A percentile compares a stretch with the other conserved stretches of the same genome.
phyloP scores from a whole-genome alignment of 192 early-diverging fungal genomes.

The Mortierella alpina region DNA sequence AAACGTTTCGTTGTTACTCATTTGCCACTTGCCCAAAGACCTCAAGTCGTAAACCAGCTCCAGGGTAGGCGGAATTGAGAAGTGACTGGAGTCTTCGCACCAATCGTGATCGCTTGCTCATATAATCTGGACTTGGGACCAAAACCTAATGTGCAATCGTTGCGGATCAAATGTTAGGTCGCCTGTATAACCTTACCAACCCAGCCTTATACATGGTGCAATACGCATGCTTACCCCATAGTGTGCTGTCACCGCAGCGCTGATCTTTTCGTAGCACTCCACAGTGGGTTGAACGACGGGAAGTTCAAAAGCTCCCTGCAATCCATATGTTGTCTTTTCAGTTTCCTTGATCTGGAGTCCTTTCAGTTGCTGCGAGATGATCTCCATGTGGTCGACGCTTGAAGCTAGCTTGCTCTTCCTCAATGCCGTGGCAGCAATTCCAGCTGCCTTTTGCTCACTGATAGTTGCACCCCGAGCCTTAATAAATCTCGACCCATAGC shows the following conservation, averaged over 20 bases:
- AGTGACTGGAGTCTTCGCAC: conserved; percentile 20
- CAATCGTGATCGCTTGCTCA: conserved; percentile 8
- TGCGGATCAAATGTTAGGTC: background rate
- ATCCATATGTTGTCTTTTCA: conserved; percentile 7
- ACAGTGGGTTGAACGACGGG: conserved; percentile 7
- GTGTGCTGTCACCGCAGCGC: conserved; percentile 6
- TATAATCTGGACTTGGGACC: conserved; percentile 11
- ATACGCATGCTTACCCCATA: conserved; percentile 13
- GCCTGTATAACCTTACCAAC: background rate
- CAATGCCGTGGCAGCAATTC: background rate
- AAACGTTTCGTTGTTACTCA: background rate
- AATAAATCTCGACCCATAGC: conserved; percentile 6
- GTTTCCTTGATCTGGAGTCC: conserved; percentile 6
- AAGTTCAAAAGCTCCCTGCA: conserved; percentile 15
- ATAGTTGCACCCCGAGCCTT: background rate
- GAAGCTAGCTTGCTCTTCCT: background rate
- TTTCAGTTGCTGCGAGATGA: background rate
- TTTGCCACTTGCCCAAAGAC: conserved; percentile 29
- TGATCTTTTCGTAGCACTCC: conserved; percentile 6
- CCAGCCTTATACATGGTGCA: background rate
- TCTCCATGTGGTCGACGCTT: background rate
- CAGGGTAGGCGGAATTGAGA: conserved; percentile 14
- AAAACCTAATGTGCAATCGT: conserved; percentile 2
- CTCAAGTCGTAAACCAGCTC: conserved; percentile 11
- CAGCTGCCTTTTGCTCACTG: background rate